Conservation (phyloP, 208 protist species). For the Leishmania martiniquensis region DNA sequence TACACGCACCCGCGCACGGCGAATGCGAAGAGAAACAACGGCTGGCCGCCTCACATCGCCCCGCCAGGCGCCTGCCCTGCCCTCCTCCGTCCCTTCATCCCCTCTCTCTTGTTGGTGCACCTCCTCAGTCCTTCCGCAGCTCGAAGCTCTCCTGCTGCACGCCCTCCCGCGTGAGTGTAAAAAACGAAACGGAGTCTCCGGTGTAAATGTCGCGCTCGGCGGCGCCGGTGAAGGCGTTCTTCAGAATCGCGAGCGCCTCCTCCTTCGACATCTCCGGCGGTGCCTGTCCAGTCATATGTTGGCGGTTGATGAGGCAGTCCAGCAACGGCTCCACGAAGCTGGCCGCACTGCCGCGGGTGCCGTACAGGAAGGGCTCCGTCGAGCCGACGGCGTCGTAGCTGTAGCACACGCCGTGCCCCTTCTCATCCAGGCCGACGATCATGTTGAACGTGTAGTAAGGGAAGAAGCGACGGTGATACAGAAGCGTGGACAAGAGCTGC, state of each 20-base stretch:
- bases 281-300: conserved; percentile 77
- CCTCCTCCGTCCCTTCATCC: no score
- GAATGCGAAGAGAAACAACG: no score
- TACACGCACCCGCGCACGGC: neutral
- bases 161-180: conserved; percentile 88
- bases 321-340: conserved; percentile 97
- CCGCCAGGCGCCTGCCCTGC: no score
- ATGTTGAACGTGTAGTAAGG: conserved; percentile 99
- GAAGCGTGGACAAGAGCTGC: conserved; percentile 97
- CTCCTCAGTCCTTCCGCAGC: conserved; percentile 72
- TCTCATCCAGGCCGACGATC: conserved; percentile 95
- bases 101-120: neutral
- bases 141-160: conserved; percentile 71
- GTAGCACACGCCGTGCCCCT: conserved; percentile 97
- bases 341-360: conserved; percentile 92
- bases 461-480: conserved; percentile 99
- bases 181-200: conserved; percentile 96
- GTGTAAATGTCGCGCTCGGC: conserved; percentile 98
- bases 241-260: conserved; percentile 92
- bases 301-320: conserved; percentile 95
- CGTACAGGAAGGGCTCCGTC: conserved; percentile 95
- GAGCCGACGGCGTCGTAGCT: conserved; percentile 98
- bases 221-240: conserved; percentile 96
- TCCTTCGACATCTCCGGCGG: conserved; percentile 73
- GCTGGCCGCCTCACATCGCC: no score